phyloP scores from a whole-genome alignment of 257 asterid genomes.

The Rauvolfia tetraphylla region DNA sequence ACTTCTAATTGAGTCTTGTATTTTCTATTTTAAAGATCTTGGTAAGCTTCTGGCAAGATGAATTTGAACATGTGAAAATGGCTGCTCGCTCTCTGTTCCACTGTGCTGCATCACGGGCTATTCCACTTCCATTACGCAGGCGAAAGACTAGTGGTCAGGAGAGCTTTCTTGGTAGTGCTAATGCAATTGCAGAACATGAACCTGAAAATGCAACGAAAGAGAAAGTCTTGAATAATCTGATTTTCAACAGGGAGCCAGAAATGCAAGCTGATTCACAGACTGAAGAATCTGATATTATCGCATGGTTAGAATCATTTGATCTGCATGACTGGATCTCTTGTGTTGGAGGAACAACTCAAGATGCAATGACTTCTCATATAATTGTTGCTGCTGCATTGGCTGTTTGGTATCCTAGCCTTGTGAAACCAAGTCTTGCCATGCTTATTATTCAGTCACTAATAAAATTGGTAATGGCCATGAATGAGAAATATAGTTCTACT shows the following conservation, averaged over 20 bases:
- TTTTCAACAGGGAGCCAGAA: slow-evolving; percentile 31
- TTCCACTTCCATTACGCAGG: slow-evolving; percentile 61
- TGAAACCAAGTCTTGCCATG: slow-evolving; percentile 54
- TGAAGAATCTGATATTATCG: slow-evolving; percentile 61
- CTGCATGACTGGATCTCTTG: slow-evolving; percentile 88
- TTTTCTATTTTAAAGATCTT: slow-evolving; percentile 55
- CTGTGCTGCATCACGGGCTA: slow-evolving; percentile 95
- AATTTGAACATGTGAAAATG: slow-evolving; percentile 88
- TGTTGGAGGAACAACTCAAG: slow-evolving; percentile 88
- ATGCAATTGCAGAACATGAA: slow-evolving; percentile 37
- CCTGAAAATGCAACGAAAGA: slow-evolving; percentile 24
- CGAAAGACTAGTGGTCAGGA: slow-evolving; percentile 34
- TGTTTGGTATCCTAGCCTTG: slow-evolving; percentile 96
- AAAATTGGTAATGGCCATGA: slow-evolving; percentile 85
- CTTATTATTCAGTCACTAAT: slow-evolving; percentile 72
- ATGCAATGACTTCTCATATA: slow-evolving; percentile 94
- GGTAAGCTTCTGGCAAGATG: slow-evolving; percentile 98
- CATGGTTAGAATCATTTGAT: slow-evolving; percentile 90
- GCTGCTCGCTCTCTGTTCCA: slow-evolving; percentile 98
- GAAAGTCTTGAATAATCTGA: slow-evolving; percentile 14
- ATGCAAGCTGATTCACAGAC: slow-evolving; percentile 33
- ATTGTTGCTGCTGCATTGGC: slow-evolving; percentile 92
- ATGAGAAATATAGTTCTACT: slow-evolving; percentile 76
- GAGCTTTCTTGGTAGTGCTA: slow-evolving; percentile 25
- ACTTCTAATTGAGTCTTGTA: not conserved